Base-by-base conservation (phyloP, 2,329 filamentous ascomycete species). In the Botrytis medusae region DNA sequence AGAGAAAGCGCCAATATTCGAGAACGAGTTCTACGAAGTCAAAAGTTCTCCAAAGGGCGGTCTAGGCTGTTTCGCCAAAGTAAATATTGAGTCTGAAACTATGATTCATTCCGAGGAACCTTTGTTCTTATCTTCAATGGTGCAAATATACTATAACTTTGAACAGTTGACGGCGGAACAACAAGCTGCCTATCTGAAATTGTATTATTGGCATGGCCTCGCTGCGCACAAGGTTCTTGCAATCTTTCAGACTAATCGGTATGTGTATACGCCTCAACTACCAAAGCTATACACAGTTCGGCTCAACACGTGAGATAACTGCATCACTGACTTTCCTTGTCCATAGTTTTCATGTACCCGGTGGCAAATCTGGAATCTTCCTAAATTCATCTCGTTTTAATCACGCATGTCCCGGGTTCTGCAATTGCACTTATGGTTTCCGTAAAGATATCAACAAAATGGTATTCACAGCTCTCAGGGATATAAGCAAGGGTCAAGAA, bases 351-450 rank as follows among this genome's bases (percentile, higher is more conserved):
- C 16, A 69, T n/a, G 57, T 71, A 34, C 61, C 4, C 34, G 34
- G 29, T 7, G 18, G 29, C 25, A 44, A 51, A 71, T 57, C 10
- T 18, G 68, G 40, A 6, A 71, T 74, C 71, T 89, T 88, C 73
- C 82, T 85, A 0, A 81, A 87, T 9, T 86, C 85, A 0, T 85
- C 87, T 0, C 83, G 88, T 3, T 89, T 90, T 80, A 90, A 90
- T 77, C 88, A 90, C 77, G 85, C 87, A 0, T 90, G 88, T 77
- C 74, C 76, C 2, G 82, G 83, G 0, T 79, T 85, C 61, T 78
- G 88, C 40, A 75, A 80, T 2, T 89, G 86, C 77, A 75, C 64
- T 0, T 88, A 84, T 75, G 37, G 10, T 2, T 79, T 73, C 54
- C 82, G 86, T 69, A 9, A 68, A 0, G 59, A 72, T 0, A 73